Base-by-base conservation (phyloP, 345 rosid species). In the Eucalyptus viminalis region DNA sequence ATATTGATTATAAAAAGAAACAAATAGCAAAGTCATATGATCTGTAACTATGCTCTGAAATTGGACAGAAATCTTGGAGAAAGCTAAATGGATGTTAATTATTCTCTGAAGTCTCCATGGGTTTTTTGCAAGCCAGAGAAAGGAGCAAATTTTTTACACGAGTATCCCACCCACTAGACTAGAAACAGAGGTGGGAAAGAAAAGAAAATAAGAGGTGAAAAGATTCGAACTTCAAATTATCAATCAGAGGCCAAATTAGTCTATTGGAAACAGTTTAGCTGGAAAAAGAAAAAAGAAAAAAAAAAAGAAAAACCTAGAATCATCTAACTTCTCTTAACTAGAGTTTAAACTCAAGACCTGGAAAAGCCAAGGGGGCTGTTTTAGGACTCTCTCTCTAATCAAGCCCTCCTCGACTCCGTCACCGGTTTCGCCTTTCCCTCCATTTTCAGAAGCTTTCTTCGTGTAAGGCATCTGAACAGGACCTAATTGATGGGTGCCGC, bases 291-390 rank as follows among this genome's bases (percentile, higher is more conserved):
- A 53, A 50, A 44, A 50, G 2, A 6, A 14, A 54, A 56, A 34
- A 56, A 34, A 10, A 24, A 56, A 9, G 2, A 24, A 56, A 76
- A 40, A 11, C 85, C 85, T 40, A 76, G 85, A 40, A 40, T 76
- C 47, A 76, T 76, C 29, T 72, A 40, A 76, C 29, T 21, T 76
- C 47, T 76, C 45, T 76, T 81, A 90, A 44, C 87, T 37, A 15
- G 95, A 94, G 90, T 96, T 95, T 80, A 97, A 92, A 89, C 96
- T 97, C 93, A 97, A 89, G 90, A 94, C 97, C 92, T 97, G 98
- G 88, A 91, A 91, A 91, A 97, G 91, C 99, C 99, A 97, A 89
- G 97, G 93, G 91, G 98, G 93, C 87, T 95, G 96, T 53, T 93
- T 94, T 89, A 93, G 50, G 86, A 72, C 31, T 94, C 94, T 94